These are phyloP conservation scores for Amphirosellinia nigrospora DNA, from an alignment of 495 filamentous ascomycete genomes.

Conservation along the genomic window DNA sequence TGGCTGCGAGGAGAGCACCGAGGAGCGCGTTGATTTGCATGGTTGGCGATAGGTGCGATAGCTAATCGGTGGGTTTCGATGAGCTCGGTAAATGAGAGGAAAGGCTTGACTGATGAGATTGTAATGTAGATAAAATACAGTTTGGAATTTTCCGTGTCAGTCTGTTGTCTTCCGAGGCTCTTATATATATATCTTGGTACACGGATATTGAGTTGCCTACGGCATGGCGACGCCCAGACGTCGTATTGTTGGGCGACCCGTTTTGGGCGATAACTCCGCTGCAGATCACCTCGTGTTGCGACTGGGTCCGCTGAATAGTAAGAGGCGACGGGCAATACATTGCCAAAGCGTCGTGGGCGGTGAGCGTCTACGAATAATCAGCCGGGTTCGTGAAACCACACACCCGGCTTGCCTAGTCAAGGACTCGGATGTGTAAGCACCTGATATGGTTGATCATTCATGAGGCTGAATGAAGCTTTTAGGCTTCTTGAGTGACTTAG, in stretches of 20 bases:
- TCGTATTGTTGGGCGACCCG: background rate
- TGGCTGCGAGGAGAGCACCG: conserved; percentile 5
- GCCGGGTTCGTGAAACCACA: background rate
- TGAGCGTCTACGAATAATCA: conserved; percentile 3
- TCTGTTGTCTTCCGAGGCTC: background rate
- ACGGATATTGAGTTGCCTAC: background rate
- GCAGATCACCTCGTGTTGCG: conserved; percentile 24
- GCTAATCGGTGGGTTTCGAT: background rate
- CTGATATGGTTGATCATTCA: background rate
- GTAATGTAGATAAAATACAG: background rate
- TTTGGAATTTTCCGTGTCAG: background rate
- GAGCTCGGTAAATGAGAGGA: background rate
- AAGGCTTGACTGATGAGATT: background rate
- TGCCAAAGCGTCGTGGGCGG: background rate
- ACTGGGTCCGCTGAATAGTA: conserved; percentile 6
- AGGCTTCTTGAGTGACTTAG: background rate
- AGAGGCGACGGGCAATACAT: background rate
- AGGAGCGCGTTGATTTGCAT: conserved; percentile 17
- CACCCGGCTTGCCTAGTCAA: background rate
- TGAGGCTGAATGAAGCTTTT: background rate
- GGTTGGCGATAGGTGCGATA: background rate
- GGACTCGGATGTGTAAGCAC: background rate
- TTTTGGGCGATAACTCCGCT: conserved; percentile 19
- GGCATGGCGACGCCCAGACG: conserved; percentile 2
- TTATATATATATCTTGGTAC: background rate